Conservation (phyloP, 2,329 filamentous ascomycete genomes). For the Lecanosticta acicola region DNA sequence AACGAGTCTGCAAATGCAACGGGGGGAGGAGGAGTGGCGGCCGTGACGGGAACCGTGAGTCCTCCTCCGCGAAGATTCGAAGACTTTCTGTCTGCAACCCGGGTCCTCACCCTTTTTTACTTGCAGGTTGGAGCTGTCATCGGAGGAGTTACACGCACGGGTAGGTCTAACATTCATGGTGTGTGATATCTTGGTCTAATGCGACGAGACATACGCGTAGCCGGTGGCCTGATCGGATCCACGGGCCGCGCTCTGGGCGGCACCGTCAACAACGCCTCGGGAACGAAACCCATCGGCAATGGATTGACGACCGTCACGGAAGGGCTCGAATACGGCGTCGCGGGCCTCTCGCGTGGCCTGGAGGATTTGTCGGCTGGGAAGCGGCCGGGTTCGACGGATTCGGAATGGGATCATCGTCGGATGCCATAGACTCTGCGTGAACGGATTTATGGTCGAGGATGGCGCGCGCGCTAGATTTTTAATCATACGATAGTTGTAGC, state of each 20-base stretch:
- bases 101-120: not conserved
- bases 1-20: no score
- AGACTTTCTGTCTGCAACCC: no score
- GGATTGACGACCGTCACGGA: slow-evolving; percentile 38
- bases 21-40: not conserved
- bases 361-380: slow-evolving; percentile 43
- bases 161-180: no score
- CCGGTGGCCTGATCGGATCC: slow-evolving; percentile 48
- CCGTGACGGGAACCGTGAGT: slow-evolving; percentile 6
- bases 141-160: slow-evolving; percentile 6
- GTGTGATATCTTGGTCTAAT: not conserved
- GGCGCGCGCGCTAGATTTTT: no score
- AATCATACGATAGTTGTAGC: no score
- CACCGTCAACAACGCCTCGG: slow-evolving; percentile 42
- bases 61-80: no score
- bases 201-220: slow-evolving; percentile 22
- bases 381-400: slow-evolving; percentile 23
- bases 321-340: slow-evolving; percentile 39
- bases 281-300: slow-evolving; percentile 38
- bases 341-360: slow-evolving; percentile 35
- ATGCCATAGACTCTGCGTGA: no score
- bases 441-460: no score
- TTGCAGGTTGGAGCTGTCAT: slow-evolving; percentile 7
- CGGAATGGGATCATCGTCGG: slow-evolving; percentile 6
- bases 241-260: slow-evolving; percentile 40